Base-by-base conservation (phyloP, 768 basidiomycete genomes). In the Cystobasidium onofrii region DNA sequence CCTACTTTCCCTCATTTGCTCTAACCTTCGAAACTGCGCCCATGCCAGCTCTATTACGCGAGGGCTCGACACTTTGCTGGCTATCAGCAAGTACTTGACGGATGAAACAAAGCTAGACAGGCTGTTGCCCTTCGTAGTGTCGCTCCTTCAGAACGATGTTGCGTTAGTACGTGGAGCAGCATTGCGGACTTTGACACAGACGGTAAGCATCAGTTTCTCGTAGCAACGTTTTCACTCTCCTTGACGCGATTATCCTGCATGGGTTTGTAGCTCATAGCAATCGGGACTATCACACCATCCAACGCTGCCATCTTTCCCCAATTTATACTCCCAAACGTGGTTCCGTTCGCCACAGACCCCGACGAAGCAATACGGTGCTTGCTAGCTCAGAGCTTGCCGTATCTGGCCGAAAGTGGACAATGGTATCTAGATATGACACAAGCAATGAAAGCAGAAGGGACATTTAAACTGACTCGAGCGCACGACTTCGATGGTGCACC, bases 91-190 rank as follows among this genome's bases (percentile, higher is more conserved):
- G 13, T 89, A 90, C 77, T 83, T 98, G 41, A 91, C 91, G 0
- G 96, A 98, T 78, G 96, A 97, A 81, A 92, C 93, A 1, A 94
- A 94, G 80, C 82, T 97, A 64, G 96, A 99, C 80, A 87, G 94
- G 1, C 87, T 96, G 83, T 85, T 95, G 1, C 96, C 96, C 0
- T 97, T 93, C 76, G 86, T 94, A 31, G 88, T 97, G 1, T 91
- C 93, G 44, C 83, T 97, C 3, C 81, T 96, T 23, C 88, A 89
- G 74, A 94, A 99, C 78, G 93, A 94, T 23, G 85, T 87, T 0
- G 87, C 92, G 0, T 81, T 87, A 9, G 94, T 99, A 1, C 87
- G 95, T n/a, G 85, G 87, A 0, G 88, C 88, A 0, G 89, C 90
- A 0, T 77, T 93, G 65, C 84, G 90, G 73, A 89, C 89, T 0